phyloP scores from a whole-genome alignment of 2,329 filamentous ascomycete species.

The Alternaria atra region DNA sequence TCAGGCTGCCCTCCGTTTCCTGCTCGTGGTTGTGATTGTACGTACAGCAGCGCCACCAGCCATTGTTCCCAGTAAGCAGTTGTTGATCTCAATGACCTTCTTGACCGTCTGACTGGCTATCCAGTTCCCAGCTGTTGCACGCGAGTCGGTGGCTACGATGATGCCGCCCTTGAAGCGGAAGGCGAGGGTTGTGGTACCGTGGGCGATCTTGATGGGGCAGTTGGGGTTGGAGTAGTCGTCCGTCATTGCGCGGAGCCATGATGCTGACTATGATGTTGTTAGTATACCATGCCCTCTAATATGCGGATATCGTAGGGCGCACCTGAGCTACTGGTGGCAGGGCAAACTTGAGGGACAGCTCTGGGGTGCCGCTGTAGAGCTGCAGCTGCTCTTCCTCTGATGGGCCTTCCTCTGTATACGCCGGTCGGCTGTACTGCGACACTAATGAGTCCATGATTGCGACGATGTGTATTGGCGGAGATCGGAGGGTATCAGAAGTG shows the following conservation, averaged over 20 bases:
- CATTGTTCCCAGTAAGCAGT: constrained; percentile 93
- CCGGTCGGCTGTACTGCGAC: constrained; percentile 85
- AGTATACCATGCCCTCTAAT: constrained; percentile 6
- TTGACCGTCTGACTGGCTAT: constrained; percentile 99
- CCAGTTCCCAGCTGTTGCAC: constrained; percentile 97
- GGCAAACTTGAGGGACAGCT: constrained; percentile 90
- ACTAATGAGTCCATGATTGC: constrained; percentile 87
- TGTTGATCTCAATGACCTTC: constrained; percentile 99
- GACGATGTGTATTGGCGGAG: constrained; percentile 17
- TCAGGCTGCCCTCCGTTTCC: background rate
- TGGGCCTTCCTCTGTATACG: constrained; percentile 76
- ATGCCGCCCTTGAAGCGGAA: constrained; percentile 99
- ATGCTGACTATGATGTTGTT: constrained; percentile 72
- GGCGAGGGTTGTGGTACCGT: constrained; percentile 96
- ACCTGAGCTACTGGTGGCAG: constrained; percentile 93
- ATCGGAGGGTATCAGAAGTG: constrained; percentile 7
- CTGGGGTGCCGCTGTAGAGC: constrained; percentile 72
- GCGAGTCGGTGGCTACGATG: constrained; percentile 96
- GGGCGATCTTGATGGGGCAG: constrained; percentile 99
- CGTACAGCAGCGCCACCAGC: constrained; percentile 88
- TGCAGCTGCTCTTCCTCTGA: constrained; percentile 78
- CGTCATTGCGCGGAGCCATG: constrained; percentile 95
- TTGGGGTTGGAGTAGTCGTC: constrained; percentile 96
- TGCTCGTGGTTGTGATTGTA: background rate
- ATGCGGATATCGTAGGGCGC: constrained; percentile 23